Base-by-base conservation (phyloP, 2,329 filamentous ascomycete species). In the Alternaria gansuensis region DNA sequence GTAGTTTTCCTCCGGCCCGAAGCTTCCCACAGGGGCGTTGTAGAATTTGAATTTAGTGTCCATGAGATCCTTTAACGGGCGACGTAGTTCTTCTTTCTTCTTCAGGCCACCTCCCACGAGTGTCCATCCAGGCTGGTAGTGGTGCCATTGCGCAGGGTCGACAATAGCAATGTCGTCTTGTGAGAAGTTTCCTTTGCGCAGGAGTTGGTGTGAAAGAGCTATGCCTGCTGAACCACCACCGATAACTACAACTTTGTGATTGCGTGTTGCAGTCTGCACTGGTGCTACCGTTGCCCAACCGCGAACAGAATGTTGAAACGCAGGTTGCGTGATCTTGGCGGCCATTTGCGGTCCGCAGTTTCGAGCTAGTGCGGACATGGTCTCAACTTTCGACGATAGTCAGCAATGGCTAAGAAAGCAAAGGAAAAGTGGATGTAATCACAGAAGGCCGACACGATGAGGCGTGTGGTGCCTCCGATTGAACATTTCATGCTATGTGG, bases 111-210 rank as follows among this genome's bases (percentile, higher is more conserved):
- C 87, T 41, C 87, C 88, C 2, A 90, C 88, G 1, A 90, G 80
- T 2, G 88, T 90, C 87, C 87, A 90, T 53, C 88, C 88, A 1
- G 88, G 87, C 73, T 90, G 88, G 72, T 89, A 90, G 77, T 90
- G 82, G 70, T 90, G 87, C 81, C 82, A 87, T 63, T 77, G 71
- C 0, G 87, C 82, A 0, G 88, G 88, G 63, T 90, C 88, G 41
- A 90, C 77, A 26, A 90, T 68, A 28, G 88, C 87, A 60, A 90
- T 88, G 59, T 90, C 88, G 31, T 86, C 80, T 41, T 81, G 77
- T 0, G 74, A 63, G 67, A 89, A 89, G 26, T 81, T 81, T 41
- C 85, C 86, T 0, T 81, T 80, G 2, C 82, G 82, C 3, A 90
- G 82, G 3, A 92, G 83, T 77, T 91, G 89, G 68, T 90, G 88